Evolutionary conservation across 2,329 filamentous ascomycete species (phyloP).

Genomic region (Scytalidium sp.): DNA sequence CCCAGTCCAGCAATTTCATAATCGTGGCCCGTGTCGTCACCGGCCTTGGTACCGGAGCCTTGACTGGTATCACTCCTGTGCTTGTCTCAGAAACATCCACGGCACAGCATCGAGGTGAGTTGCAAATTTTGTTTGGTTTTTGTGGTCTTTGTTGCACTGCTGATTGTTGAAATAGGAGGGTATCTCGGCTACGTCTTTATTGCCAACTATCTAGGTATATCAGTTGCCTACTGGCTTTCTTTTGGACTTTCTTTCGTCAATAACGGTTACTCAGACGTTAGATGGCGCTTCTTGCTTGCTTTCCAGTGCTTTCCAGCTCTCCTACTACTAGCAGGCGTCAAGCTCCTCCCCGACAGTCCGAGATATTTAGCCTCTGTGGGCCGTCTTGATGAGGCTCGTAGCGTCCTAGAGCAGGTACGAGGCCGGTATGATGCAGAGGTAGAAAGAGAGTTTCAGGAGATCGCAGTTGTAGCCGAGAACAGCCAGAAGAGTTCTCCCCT

Average conservation of each 20-base stretch:
- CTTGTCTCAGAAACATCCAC: conserved; percentile 25
- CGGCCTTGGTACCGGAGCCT: conserved; percentile 29
- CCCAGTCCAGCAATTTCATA: conserved; percentile 26
- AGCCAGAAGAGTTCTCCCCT: conserved; percentile 30
- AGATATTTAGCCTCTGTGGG: conserved; percentile 13
- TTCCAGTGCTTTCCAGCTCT: conserved; percentile 37
- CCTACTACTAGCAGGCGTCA: conserved; percentile 34
- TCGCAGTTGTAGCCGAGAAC: conserved; percentile 28
- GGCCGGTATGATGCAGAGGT: conserved; percentile 9
- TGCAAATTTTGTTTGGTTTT: too few species aligned
- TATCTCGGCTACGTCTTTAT: conserved; percentile 27
- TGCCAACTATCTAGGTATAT: conserved; percentile 26
- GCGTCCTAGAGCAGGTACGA: conserved; percentile 11
- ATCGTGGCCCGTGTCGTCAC: conserved; percentile 27
- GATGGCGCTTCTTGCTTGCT: conserved; percentile 28
- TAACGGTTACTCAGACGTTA: conserved; percentile 13
- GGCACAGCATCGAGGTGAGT: conserved; percentile 25
- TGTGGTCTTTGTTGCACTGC: too few species aligned
- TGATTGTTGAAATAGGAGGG: too few species aligned
- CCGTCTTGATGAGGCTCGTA: conserved; percentile 8
- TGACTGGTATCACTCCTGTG: conserved; percentile 27
- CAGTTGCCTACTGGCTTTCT: conserved; percentile 28
- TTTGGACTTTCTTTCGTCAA: conserved; percentile 36
- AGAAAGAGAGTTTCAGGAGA: conserved; percentile 30
- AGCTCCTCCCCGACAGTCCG: conserved; percentile 43